Evolutionary conservation across 129 eudicot species (phyloP), one percentile per base, ranked within the genome.

Genomic region (Glebionis coronaria): DNA sequence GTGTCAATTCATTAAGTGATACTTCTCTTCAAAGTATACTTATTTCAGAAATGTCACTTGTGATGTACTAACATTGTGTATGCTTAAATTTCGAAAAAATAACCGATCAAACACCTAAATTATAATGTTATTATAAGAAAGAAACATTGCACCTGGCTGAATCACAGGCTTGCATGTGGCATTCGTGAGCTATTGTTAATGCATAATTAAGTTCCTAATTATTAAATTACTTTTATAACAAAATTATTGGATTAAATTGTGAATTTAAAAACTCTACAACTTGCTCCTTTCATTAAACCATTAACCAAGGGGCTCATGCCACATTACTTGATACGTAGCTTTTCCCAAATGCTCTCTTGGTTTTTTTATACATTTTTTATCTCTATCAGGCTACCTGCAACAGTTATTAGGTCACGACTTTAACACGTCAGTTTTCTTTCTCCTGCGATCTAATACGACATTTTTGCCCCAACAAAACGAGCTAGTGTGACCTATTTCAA

Each of bases 151-250:
- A 73, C 78, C 78, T 73, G 78, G 78, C 72, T 56, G 44, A 73
- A 73, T 65, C 72, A 73, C 67, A 65, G 67, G 67, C 72, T 65
- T 65, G 78, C 78, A 56, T 65, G 78, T 73, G 72, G 78, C 72
- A 73, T 73, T 72, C 64, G 56, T 45, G 67, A 56, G 67, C 61
- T 71, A 59, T 45, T 61, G 31, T 69, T 60, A 5, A 60, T 35
- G 14, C 42, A 42, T 59, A 56, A 46, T 71, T 47, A 59, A 70
- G 67, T 38, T 12, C 55, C 18, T 52, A 35, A 35, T 35, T 35
- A 35, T 40, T 12, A 1, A 9, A 44, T 51, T 73, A 52, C 63
- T 20, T 52, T n/a, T 7, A 53, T n/a, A n/a, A 53, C n/a, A 15
- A 63, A 12, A 63, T 20, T 38, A 62, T 62, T 62, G 13, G n/a